Evolutionary conservation across 1,284 basidiomycete species (phyloP).

Genomic region (Leucoagaricus sp.): DNA sequence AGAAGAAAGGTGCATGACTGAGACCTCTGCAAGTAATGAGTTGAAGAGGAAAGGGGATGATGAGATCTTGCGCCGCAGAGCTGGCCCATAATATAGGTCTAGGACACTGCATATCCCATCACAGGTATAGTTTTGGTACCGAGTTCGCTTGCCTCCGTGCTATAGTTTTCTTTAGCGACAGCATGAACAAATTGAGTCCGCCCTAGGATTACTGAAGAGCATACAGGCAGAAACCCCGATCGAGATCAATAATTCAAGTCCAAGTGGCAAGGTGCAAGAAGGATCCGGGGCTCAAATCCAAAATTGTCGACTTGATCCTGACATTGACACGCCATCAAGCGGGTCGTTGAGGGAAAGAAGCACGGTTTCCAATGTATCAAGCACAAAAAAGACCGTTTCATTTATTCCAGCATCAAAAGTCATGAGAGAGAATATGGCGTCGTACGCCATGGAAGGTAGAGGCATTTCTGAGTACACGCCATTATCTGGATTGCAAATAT

Average conservation of each 20-base stretch:
- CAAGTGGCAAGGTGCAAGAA: not conserved
- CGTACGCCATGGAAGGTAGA: not conserved
- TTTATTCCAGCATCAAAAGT: not conserved
- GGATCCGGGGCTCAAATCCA: not conserved
- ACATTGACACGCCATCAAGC: constrained; percentile 1
- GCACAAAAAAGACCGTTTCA: not conserved
- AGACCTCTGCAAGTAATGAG: not conserved
- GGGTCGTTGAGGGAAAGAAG: not conserved
- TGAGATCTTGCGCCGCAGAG: not conserved
- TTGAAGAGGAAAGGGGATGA: not conserved
- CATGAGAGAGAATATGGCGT: too few relatives aligned
- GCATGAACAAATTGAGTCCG: not conserved
- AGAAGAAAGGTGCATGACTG: constrained; percentile 7
- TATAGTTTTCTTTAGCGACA: not conserved
- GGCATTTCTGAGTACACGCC: not conserved
- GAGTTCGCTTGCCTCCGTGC: constrained; percentile 7
- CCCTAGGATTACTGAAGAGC: not conserved
- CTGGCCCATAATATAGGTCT: constrained; percentile 10
- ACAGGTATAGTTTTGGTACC: constrained; percentile 3
- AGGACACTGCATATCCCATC: not conserved
- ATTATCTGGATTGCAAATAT: not conserved
- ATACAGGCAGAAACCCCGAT: not conserved
- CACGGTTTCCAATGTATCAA: not conserved
- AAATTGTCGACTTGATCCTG: not conserved
- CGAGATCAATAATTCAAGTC: not conserved